These are phyloP conservation scores for Sporothrix protearum DNA, from an alignment of 2,329 filamentous ascomycete genomes.

Conservation along the genomic window DNA sequence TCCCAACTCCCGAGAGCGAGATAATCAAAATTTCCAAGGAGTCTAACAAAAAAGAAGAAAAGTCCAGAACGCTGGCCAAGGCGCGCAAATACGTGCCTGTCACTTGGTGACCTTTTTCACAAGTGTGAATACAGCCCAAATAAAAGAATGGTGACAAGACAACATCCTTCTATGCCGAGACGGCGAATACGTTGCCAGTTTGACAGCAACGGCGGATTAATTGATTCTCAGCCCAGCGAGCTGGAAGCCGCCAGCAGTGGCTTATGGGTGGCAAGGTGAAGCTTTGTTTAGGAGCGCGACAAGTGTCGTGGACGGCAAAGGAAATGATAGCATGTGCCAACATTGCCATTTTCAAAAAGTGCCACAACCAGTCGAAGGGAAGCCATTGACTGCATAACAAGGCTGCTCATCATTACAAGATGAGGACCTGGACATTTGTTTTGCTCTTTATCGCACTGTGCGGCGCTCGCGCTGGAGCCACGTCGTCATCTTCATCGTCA, in stretches of 20 bases:
- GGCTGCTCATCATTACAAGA: too few species aligned
- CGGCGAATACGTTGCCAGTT: not conserved
- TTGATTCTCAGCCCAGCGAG: not conserved
- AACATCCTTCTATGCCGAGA: not conserved
- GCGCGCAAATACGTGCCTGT: not conserved
- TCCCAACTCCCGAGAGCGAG: not conserved
- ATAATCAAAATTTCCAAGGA: not conserved
- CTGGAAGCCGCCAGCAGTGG: not conserved
- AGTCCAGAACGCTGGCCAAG: not conserved
- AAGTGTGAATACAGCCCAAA: not conserved
- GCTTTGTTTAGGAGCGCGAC: not conserved
- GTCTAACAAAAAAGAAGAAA: not conserved
- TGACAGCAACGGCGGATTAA: not conserved
- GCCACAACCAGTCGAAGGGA: too few species aligned
- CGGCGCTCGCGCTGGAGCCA: not conserved
- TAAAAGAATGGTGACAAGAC: not conserved
- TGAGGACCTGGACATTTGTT: not conserved
- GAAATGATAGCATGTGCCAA: not conserved
- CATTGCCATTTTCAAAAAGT: not conserved
- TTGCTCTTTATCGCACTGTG: not conserved
- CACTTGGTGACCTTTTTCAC: not conserved
- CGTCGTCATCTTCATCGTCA: not conserved
- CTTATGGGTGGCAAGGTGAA: not conserved
- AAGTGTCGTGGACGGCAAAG: not conserved
- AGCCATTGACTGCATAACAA: not conserved